Base-by-base conservation (phyloP, 352 stramenopile species). In the Pythium pectinolyticum region DNA sequence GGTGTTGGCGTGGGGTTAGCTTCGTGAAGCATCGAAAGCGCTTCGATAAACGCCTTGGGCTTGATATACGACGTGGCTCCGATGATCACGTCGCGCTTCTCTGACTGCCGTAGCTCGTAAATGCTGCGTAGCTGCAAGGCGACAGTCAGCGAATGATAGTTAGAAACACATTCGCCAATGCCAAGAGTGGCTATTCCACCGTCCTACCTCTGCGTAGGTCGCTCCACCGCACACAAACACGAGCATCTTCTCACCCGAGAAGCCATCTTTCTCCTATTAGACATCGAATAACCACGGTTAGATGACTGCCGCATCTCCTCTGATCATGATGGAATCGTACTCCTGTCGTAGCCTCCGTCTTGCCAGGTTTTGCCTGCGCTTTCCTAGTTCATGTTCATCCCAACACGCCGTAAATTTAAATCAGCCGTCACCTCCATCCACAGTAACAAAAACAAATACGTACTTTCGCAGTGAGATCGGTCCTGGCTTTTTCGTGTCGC, bases 191-290 rank as follows among this genome's bases (percentile, higher is more conserved):
- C 14, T 17, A 15, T 11, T 17, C 0, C 5, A 49, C 8, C 0
- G n/a, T 40, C 47, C 12, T 74, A 99, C 75, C 82, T 99, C 96
- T 0, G 89, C 95, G 70, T 97, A 98, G 20, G 91, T 93, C 52
- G 96, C 86, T 1, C 97, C 97, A 30, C 96, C 97, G 20, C 87
- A 87, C 32, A 98, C 84, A 56, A 98, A 99, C 7, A 99, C 90
- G 65, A 99, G 91, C 69, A 97, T 87, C 62, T 98, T 95, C 54
- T 95, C 90, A 28, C 87, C 86, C 2, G 63, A 71, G 53, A 92
- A 90, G 0, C 25, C 49, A 9, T 84, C 82, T 28, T 74, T 85
- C 14, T 86, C 78, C 72, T 90, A 54, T 24, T 22, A 35, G 41
- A 17, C 25, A 57, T 17, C 17, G 2, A 20, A 27, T 15, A 22